phyloP scores from a whole-genome alignment of 495 filamentous ascomycete species.

The Glarea lozoyensis region DNA sequence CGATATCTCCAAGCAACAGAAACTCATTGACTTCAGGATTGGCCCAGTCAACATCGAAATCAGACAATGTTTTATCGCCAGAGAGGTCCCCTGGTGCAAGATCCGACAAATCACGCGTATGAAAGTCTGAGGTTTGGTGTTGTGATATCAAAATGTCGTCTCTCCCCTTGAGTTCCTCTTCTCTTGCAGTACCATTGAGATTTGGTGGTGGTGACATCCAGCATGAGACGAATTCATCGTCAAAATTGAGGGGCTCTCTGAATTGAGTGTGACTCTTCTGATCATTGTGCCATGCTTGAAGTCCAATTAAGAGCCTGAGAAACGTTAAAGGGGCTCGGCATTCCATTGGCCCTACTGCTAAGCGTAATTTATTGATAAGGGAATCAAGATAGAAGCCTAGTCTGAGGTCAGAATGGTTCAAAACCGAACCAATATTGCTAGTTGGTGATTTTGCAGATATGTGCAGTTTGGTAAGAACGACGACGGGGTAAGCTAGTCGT shows the following conservation, averaged over 20 bases:
- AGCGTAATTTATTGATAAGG: conserved; percentile 27
- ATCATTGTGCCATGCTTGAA: conserved; percentile 3
- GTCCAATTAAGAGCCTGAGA: conserved; percentile 8
- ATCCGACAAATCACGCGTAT: neutral
- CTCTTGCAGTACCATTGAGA: neutral
- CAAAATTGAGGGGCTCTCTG: neutral
- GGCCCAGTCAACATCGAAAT: neutral
- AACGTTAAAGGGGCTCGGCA: conserved; percentile 13
- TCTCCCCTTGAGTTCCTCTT: neutral
- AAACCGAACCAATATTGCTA: conserved; percentile 33
- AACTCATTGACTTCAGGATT: neutral
- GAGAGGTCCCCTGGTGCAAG: neutral
- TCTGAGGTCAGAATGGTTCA: conserved; percentile 33
- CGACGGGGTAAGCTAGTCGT: conserved; percentile 32
- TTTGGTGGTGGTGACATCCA: neutral
- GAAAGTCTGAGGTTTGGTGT: neutral
- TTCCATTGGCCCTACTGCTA: conserved; percentile 22
- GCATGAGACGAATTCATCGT: neutral
- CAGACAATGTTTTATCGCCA: neutral
- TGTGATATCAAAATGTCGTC: neutral
- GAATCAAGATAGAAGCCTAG: conserved; percentile 36
- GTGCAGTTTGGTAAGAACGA: conserved; percentile 41
- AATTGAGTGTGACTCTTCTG: neutral
- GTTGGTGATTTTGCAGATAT: conserved; percentile 32
- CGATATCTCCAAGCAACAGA: neutral